A percentile compares a stretch with the other conserved stretches of the same genome.
Evolutionary conservation across 345 rosid genomes (phyloP).

Genomic region (Salix suchowensis): DNA sequence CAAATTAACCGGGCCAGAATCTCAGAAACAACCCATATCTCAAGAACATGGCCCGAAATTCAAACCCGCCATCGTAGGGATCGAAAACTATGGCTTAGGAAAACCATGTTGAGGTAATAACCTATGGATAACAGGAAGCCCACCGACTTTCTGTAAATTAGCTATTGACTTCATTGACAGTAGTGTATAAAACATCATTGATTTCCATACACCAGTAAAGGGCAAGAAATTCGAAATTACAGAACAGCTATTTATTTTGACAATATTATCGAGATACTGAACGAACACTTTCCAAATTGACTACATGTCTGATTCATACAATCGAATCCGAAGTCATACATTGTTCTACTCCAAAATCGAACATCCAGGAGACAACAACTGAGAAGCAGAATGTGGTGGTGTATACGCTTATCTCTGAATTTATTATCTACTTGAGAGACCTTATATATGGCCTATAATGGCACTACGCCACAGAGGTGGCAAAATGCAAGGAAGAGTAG

Average conservation of each 20-base stretch:
- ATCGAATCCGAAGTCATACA: too few species aligned
- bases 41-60: neutral
- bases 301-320: too few species aligned
- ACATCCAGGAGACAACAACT: neutral
- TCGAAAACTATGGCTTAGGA: neutral
- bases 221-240: neutral
- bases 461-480: constrained; percentile 7
- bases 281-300: too few species aligned
- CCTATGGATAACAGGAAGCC: neutral
- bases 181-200: neutral
- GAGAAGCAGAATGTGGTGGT: constrained; percentile 7
- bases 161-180: neutral
- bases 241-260: neutral
- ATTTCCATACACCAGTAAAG: neutral
- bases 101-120: neutral
- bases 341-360: too few species aligned
- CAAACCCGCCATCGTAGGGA: neutral
- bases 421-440: constrained; percentile 21
- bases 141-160: neutral
- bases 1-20: neutral
- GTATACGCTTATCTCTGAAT: constrained; percentile 14
- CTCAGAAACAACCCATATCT: neutral
- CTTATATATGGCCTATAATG: neutral
- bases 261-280: too few species aligned
- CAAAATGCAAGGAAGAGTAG: constrained; percentile 7